phyloP scores from a whole-genome alignment of 257 asterid genomes.

The Solanum arcanum region DNA sequence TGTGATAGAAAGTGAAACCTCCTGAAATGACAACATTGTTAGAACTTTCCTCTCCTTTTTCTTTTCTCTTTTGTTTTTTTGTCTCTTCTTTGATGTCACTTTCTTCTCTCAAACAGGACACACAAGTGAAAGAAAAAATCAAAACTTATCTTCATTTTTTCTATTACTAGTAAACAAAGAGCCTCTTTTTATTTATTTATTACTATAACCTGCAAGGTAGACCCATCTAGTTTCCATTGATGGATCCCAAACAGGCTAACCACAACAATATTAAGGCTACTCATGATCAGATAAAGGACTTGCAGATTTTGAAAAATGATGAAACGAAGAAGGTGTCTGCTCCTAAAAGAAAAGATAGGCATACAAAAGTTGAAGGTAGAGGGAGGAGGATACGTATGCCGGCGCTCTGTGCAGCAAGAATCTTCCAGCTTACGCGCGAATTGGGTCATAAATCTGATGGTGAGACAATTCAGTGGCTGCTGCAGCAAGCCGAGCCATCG shows the following conservation, averaged over 20 bases:
- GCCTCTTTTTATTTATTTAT: not conserved
- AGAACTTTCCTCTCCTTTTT: not conserved
- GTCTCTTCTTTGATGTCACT: not conserved
- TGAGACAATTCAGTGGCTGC: conserved; percentile 70
- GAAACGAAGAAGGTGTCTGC: conserved; percentile 18
- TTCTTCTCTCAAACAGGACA: not conserved
- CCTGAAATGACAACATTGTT: not conserved
- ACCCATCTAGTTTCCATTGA: conserved; percentile 20
- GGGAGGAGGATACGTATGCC: conserved; percentile 83
- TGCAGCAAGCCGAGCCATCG: conserved; percentile 70
- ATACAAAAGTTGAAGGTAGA: conserved; percentile 70
- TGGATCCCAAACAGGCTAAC: conserved; percentile 25
- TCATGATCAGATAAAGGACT: conserved; percentile 17
- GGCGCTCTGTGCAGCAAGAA: conserved; percentile 68
- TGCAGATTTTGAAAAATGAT: conserved; percentile 18
- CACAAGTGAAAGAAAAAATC: not conserved
- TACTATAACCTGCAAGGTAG: not conserved
- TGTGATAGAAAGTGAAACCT: not conserved
- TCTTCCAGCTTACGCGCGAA: conserved; percentile 62
- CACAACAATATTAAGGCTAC: conserved; percentile 7
- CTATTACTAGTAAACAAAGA: not conserved
- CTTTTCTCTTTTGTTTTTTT: not conserved
- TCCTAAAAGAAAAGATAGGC: conserved; percentile 62
- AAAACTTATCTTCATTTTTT: not conserved
- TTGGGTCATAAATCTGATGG: conserved; percentile 79